Base-by-base conservation (phyloP, 257 asterid species). In the Coffea eugenioides region DNA sequence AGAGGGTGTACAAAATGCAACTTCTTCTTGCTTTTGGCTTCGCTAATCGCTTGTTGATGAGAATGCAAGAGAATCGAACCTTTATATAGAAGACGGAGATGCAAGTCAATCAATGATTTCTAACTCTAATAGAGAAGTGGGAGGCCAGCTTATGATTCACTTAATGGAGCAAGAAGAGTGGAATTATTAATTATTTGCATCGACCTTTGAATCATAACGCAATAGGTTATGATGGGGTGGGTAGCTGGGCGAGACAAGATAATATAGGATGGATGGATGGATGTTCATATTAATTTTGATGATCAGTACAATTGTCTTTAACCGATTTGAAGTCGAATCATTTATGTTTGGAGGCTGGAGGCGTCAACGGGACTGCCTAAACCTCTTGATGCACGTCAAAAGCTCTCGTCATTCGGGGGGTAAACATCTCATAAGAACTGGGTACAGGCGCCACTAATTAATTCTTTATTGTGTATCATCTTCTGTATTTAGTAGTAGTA, bases 121-220 rank as follows among this genome's bases (percentile, higher is more conserved):
- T 39, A 39, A 39, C 43, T 2, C 43, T 39, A 48, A 0, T 31
- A 75, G 13, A 31, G 41, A 20, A 69, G 41, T 69, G 75, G 77
- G 82, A 36, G n/a, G 83, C 61, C 80, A 77, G 52, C 51, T 68
- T 75, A 81, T 69, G 71, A 57, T 43, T 5, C 81, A 88, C 13
- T 74, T 81, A 68, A 82, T 80, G 90, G 88, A 88, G 91, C 83
- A 84, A 88, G 89, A 82, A 85, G 90, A 87, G 91, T 92, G 81
- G 69, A 74, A 74, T 74, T 36, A 41, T 27, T 74, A 56, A 39
- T 39, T 75, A 56, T 80, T 77, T 34, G 3, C 69, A 51, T 68
- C 68, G 49, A 77, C 43, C 83, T 84, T 80, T 84, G 78, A 71
- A 80, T 78, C 77, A 39, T 34, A 73, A 79, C 39, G 48, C 71